Percentiles rank a stretch among this genome's conserved stretches.
Conservation (phyloP, 306 rosid species). For the Geum urbanum region DNA sequence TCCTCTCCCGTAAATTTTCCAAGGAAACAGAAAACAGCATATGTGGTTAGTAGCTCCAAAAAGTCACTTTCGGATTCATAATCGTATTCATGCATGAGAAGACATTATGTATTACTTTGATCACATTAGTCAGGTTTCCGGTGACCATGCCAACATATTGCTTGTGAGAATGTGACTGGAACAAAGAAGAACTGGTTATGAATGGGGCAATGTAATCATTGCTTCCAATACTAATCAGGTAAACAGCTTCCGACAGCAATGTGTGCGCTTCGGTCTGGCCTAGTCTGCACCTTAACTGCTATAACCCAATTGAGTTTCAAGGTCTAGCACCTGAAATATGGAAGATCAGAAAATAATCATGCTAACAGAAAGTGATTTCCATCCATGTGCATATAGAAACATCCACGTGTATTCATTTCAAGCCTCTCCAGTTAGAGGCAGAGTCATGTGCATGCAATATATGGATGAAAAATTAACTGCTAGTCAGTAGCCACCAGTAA, state of each 20-base stretch:
- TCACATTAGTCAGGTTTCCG: conserved; percentile 28
- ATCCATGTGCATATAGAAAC: not conserved
- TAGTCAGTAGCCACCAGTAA: not conserved
- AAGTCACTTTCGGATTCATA: not conserved
- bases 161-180: conserved; percentile 11
- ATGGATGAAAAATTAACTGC: not conserved
- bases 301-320: conserved; percentile 28
- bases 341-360: not conserved
- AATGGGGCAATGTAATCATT: conserved; percentile 33
- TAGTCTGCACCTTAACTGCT: conserved; percentile 18
- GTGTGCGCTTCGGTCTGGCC: conserved; percentile 28
- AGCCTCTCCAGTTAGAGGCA: not conserved
- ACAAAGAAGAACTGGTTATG: conserved; percentile 17
- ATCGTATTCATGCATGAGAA: not conserved
- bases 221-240: conserved; percentile 36
- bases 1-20: conserved; percentile 38
- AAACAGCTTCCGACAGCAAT: conserved; percentile 30
- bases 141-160: conserved; percentile 31
- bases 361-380: not conserved
- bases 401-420: not conserved
- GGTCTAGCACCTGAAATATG: conserved; percentile 26
- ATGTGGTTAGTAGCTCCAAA: not conserved
- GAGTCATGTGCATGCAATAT: not conserved
- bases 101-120: conserved; percentile 18
- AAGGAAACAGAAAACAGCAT: not conserved